Evolutionary conservation across 73 alveolate species (phyloP).

Genomic region (Urostyla sp.): DNA sequence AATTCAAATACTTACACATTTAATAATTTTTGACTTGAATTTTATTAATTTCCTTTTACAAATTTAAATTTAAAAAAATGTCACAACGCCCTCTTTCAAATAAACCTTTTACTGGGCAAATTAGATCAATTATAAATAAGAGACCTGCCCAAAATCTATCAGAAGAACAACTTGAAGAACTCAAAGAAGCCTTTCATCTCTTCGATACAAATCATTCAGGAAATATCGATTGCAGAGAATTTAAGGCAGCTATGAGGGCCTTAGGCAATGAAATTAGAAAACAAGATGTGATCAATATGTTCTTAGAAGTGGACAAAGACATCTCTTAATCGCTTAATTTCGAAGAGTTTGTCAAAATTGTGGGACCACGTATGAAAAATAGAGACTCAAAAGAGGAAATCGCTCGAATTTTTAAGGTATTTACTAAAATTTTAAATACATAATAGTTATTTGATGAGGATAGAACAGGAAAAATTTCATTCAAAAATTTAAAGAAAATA

Average conservation of each 20-base stretch:
- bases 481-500: slow-evolving; percentile 89
- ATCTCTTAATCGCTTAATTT: slow-evolving; percentile 75
- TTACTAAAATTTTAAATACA: too few relatives aligned
- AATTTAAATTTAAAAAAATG: slow-evolving; percentile 2
- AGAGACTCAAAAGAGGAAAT: slow-evolving; percentile 94
- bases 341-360: slow-evolving; percentile 88
- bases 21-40: not conserved
- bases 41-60: not conserved
- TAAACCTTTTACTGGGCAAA: slow-evolving; percentile 56
- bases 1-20: too few relatives aligned
- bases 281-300: slow-evolving; percentile 75
- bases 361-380: slow-evolving; percentile 86
- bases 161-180: slow-evolving; percentile 84
- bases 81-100: slow-evolving; percentile 22
- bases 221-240: slow-evolving; percentile 84
- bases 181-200: slow-evolving; percentile 85
- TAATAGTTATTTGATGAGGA: slow-evolving; percentile 94
- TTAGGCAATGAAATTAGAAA: slow-evolving; percentile 82
- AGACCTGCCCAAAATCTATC: slow-evolving; percentile 47
- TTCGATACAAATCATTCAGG: slow-evolving; percentile 89
- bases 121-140: slow-evolving; percentile 41
- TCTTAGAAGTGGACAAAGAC: slow-evolving; percentile 80
- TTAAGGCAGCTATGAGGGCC: slow-evolving; percentile 92
- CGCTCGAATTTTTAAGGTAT: slow-evolving; percentile 82
- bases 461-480: slow-evolving; percentile 89